Conservation (phyloP, 345 rosid species). For the Salix caprea region DNA sequence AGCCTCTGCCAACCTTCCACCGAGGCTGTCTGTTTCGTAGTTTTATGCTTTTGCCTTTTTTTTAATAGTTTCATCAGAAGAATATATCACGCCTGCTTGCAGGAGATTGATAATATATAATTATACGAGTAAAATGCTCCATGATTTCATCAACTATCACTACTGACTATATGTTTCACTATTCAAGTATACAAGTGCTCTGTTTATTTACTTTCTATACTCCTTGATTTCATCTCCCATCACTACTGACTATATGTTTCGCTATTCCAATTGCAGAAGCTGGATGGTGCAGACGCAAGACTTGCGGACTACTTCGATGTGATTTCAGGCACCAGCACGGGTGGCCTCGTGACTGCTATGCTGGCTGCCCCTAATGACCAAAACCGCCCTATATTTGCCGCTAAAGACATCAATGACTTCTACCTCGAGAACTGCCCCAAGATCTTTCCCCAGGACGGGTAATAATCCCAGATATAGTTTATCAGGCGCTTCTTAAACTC, state of each 20-base stretch:
- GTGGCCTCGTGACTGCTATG: conserved; percentile 42
- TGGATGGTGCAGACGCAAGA: conserved; percentile 64
- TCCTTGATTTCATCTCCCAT: not conserved
- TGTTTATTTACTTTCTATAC: too few relatives aligned
- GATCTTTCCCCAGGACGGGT: too few relatives aligned
- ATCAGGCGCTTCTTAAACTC: not conserved
- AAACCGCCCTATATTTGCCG: conserved; percentile 65
- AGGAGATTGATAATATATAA: too few relatives aligned
- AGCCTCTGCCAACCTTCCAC: too few relatives aligned
- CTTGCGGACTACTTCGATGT: conserved; percentile 5
- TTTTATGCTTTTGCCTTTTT: too few relatives aligned
- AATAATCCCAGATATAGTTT: too few relatives aligned
- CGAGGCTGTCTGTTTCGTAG: too few relatives aligned
- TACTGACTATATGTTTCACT: not conserved
- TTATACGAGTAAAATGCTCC: too few relatives aligned
- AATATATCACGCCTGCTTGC: too few relatives aligned
- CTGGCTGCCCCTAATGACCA: conserved; percentile 48
- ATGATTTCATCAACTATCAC: not conserved
- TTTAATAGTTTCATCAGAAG: too few relatives aligned
- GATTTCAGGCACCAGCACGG: too few relatives aligned
- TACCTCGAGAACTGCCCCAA: too few relatives aligned
- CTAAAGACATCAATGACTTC: conserved; percentile 46
- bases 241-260: not conserved
- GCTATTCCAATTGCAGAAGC: conserved; percentile 33
- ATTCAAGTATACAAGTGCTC: not conserved